Base-by-base conservation (phyloP, 192 early-diverging fungal genomes). In the Geosiphon pyriformis region DNA sequence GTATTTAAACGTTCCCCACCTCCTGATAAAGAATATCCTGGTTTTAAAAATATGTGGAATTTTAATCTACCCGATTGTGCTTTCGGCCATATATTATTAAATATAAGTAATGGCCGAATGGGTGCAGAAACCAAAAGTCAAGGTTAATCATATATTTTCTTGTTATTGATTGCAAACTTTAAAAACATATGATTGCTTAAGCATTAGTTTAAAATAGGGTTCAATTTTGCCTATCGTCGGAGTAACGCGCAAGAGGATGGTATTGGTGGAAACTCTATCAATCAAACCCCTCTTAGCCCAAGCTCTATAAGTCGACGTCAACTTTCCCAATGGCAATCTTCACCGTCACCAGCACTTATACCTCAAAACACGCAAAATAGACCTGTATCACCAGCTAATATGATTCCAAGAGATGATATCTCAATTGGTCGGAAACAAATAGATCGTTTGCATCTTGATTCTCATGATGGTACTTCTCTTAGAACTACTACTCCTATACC, bases 21-120 rank as follows among this genome's bases (percentile, higher is more conserved):
- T 20, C 64, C 74, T 1, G 48, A 67, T 33, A 73, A 76, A 37
- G 83, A 85, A 47, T 81, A 85, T 60, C 71, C 71, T 2, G 75
- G 80, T 1, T 85, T 83, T 50, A 85, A 83, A 61, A 85, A 83
- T 64, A 78, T 81, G 75, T 85, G 83, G 83, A 81, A 85, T 58
- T 85, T 85, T 69, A 85, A 85, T 54, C 59, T 85, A 54, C 81
- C 83, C 1, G 83, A 84, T 66, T 76, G 78, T 32, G 76, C 78
- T 42, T 81, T 78, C 59, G 83, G 83, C 4, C 73, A 77, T 52
- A 59, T 85, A 27, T 63, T 83, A 18, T 67, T 85, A 34, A 76
- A 80, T 57, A 68, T 82, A 37, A 73, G 73, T 47, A 70, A 82
- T 23, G 83, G 83, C 8, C 72, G 73, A 54, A 73, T 85, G 25